Conservation (phyloP, 495 filamentous ascomycete genomes). For the Astrocystis sublimbata region DNA sequence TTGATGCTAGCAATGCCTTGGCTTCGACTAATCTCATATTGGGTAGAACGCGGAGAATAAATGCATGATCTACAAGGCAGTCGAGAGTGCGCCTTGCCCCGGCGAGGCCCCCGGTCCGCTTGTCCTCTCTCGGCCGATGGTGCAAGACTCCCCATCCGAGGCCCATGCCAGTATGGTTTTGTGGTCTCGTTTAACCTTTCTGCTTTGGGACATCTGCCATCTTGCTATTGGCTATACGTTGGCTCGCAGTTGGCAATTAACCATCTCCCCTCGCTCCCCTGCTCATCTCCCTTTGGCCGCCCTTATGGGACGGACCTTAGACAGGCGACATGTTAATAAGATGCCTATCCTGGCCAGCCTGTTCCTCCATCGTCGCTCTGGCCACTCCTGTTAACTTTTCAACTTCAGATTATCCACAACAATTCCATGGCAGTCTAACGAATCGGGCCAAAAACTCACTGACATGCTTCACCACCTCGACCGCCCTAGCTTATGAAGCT, state of each 20-base stretch:
- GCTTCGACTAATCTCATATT: neutral
- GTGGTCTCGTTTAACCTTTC: slow-evolving; percentile 12
- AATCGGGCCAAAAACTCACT: too few relatives aligned
- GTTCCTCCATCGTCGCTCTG: too few relatives aligned
- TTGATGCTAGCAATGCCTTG: neutral
- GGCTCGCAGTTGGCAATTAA: neutral
- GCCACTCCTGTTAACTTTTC: too few relatives aligned
- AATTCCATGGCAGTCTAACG: too few relatives aligned
- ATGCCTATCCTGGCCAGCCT: too few relatives aligned
- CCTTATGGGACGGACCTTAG: neutral
- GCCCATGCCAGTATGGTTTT: neutral
- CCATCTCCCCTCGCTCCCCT: too few relatives aligned
- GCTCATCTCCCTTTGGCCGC: neutral
- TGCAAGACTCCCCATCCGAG: neutral
- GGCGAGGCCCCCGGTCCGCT: neutral
- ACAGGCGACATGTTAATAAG: neutral
- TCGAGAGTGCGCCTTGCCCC: slow-evolving; percentile 6
- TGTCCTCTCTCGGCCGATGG: neutral
- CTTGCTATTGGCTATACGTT: slow-evolving; percentile 2
- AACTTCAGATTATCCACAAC: too few relatives aligned
- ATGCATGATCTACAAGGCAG: slow-evolving; percentile 5
- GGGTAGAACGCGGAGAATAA: neutral
- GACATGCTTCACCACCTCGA: too few relatives aligned
- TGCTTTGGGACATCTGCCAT: neutral
- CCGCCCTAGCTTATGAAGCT: too few relatives aligned